Base-by-base conservation (phyloP, 768 basidiomycete genomes). In the Phanerodontia chrysosporium region DNA sequence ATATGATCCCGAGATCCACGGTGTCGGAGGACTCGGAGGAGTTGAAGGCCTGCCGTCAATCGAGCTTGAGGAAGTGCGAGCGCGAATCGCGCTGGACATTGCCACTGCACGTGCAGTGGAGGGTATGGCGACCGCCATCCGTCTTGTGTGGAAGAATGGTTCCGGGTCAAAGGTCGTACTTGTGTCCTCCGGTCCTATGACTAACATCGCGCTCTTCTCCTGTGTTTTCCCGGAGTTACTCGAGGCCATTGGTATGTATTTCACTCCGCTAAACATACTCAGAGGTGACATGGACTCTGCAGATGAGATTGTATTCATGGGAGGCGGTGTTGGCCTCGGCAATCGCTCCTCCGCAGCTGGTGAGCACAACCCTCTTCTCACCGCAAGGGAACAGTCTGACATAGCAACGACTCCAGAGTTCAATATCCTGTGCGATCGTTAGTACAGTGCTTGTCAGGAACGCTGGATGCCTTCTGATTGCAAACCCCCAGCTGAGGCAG, bases 271-370 rank as follows among this genome's bases (percentile, higher is more conserved):
- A 22, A 9, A 44, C 12, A n/a, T 49, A 18, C 12, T 30, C 42
- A 22, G 8, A 48, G 36, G 24, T 32, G 7, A 30, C n/a, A 44
- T 45, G 5, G 5, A 18, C 6, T 56, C 30, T 10, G 13, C 30
- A 67, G 83, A 86, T 59, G 82, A 89, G 60, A 80, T 91, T 61
- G 87, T 91, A 7, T 89, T 92, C 66, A 95, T 96, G 93, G 93
- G 93, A 12, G 93, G 93, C n/a, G 92, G 85, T 2, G 85, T 92
- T 28, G 92, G 92, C 9, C 67, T 90, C 24, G 92, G 93, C 0
- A 95, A 95, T 66, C 77, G 87, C 30, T 86, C 89, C 8, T 76
- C 92, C 14, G 86, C 84, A 12, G 91, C 90, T 65, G 84, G 85
- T 84, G 58, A 46, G 73, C 55, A 49, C 60, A 2, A 58, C 9